Conservation (phyloP, 257 asterid genomes). For the Primulina tabacum region DNA sequence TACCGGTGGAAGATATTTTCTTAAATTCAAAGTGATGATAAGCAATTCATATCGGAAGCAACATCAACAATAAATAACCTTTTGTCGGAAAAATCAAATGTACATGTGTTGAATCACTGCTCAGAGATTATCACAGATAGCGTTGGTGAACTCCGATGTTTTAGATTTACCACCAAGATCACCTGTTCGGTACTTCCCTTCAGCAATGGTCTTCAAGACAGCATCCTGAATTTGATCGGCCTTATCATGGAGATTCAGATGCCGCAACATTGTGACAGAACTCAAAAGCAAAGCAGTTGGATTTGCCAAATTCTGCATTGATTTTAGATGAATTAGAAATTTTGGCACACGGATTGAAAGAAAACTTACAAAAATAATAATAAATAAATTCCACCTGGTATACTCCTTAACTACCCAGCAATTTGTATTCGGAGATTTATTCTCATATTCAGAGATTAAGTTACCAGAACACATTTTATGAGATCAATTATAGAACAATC, state of each 20-base stretch:
- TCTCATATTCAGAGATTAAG: background rate
- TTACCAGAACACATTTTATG: background rate
- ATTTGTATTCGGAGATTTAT: background rate
- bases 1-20: conserved; percentile 18
- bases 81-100: conserved; percentile 33
- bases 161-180: conserved; percentile 92
- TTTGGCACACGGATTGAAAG: background rate
- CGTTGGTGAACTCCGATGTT: conserved; percentile 78
- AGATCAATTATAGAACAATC: background rate
- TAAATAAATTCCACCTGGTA: background rate
- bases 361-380: background rate
- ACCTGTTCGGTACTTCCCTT: conserved; percentile 82
- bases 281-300: conserved; percentile 96
- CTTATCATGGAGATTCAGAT: conserved; percentile 68
- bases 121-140: conserved; percentile 75
- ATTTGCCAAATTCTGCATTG: conserved; percentile 37
- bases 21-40: conserved; percentile 11
- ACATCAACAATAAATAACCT: conserved; percentile 26
- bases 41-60: conserved; percentile 13
- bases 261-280: conserved; percentile 74
- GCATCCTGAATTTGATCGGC: conserved; percentile 85
- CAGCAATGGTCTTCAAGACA: conserved; percentile 76
- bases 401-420: background rate
- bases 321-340: conserved; percentile 1
- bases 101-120: conserved; percentile 21